Evolutionary conservation across 2,329 filamentous ascomycete species (phyloP).

Genomic region (Diaporthe australafricana): DNA sequence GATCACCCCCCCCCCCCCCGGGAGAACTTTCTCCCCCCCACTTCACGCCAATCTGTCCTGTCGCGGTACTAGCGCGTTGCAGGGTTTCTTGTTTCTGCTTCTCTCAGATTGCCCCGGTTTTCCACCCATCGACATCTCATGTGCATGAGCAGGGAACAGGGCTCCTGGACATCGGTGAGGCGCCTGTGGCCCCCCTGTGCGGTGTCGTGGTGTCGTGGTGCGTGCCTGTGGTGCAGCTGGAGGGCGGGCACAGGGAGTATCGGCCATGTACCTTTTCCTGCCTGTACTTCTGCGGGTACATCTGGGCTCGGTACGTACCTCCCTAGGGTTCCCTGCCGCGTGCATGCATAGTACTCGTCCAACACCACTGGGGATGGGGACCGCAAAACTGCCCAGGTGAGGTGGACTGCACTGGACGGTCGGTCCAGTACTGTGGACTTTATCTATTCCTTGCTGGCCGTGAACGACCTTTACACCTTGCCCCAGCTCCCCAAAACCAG

Average conservation of each 20-base stretch:
- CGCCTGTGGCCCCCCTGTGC: conserved; percentile 22
- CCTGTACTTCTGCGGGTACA: conserved; percentile 3
- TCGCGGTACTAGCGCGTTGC: conserved; percentile 35
- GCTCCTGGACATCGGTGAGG: conserved; percentile 33
- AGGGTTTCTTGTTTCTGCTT: conserved; percentile 35
- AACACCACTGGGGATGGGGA: conserved; percentile 14
- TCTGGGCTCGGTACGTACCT: conserved; percentile 2
- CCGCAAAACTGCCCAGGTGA: conserved; percentile 19
- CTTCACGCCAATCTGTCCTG: conserved; percentile 37
- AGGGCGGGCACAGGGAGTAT: conserved; percentile 6
- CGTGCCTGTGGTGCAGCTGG: conserved; percentile 17
- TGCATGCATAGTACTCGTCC: conserved; percentile 9
- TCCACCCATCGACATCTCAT: conserved; percentile 37
- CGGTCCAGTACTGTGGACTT: conserved; percentile 20
- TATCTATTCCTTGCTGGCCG: conserved; percentile 21
- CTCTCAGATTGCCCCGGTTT: conserved; percentile 37
- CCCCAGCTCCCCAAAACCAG: conserved; percentile 29
- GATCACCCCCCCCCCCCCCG: conserved; percentile 2
- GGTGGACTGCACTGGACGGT: conserved; percentile 23
- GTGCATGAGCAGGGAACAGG: conserved; percentile 32
- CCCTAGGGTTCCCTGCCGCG: conserved; percentile 2
- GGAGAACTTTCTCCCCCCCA: conserved; percentile 27
- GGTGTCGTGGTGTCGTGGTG: conserved; percentile 3
- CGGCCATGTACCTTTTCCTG: conserved; percentile 15
- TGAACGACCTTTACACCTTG: conserved; percentile 23